Percentiles rank a stretch among this genome's conserved stretches.
phyloP scores from a whole-genome alignment of 1,284 basidiomycete genomes.

The Coniferiporia weirii region DNA sequence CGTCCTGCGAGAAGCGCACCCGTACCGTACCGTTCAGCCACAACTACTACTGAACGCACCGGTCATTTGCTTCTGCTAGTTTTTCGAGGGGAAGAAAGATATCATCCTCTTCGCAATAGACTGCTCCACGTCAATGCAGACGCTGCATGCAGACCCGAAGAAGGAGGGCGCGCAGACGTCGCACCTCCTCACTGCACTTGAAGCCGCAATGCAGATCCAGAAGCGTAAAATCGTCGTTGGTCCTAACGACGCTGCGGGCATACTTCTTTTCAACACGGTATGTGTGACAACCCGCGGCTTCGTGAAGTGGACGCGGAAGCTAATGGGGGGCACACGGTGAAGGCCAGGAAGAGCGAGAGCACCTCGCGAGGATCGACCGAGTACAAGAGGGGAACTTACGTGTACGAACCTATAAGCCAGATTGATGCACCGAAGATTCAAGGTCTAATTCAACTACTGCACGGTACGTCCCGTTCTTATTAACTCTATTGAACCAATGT shows the following conservation, averaged over 20 bases:
- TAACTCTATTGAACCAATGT: not conserved
- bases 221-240: slow-evolving; percentile 87
- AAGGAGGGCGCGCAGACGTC: slow-evolving; percentile 58
- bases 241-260: slow-evolving; percentile 84
- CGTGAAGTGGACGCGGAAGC: not conserved
- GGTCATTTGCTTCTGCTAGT: slow-evolving; percentile 35
- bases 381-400: slow-evolving; percentile 68
- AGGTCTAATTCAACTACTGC: slow-evolving; percentile 63
- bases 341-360: slow-evolving; percentile 42
- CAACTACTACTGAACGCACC: not conserved
- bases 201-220: slow-evolving; percentile 79
- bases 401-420: slow-evolving; percentile 73
- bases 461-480: slow-evolving; percentile 40
- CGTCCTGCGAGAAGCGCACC: not conserved
- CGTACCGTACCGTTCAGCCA: not conserved
- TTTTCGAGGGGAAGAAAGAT: slow-evolving; percentile 70
- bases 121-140: slow-evolving; percentile 86
- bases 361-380: slow-evolving; percentile 51
- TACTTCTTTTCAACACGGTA: slow-evolving; percentile 91
- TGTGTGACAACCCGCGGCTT: slow-evolving; percentile 16
- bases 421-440: slow-evolving; percentile 80
- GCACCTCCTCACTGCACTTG: slow-evolving; percentile 65
- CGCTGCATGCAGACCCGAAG: slow-evolving; percentile 54
- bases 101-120: slow-evolving; percentile 93
- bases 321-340: not conserved